Percentiles rank a stretch among this genome's conserved stretches.
Evolutionary conservation across 2,329 filamentous ascomycete species (phyloP).

Genomic region (Basipetospora sp.): DNA sequence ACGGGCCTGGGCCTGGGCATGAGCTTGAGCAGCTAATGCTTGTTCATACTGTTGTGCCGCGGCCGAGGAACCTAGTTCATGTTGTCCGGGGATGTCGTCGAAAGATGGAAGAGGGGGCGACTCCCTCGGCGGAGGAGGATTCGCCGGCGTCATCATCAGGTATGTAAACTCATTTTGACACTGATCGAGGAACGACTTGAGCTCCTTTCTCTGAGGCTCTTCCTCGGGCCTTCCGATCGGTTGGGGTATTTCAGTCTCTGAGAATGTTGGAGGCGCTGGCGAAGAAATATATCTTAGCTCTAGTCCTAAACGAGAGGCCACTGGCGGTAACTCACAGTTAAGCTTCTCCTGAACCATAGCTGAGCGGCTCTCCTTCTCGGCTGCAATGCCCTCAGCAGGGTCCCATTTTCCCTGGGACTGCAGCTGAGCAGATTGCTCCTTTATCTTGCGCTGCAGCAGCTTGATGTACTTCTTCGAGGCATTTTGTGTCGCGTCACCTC

Average conservation of each 20-base stretch:
- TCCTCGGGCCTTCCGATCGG: conserved; percentile 31
- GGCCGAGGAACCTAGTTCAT: conserved; percentile 31
- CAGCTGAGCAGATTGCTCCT: conserved; percentile 62
- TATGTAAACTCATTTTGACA: conserved; percentile 54
- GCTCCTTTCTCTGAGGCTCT: conserved; percentile 34
- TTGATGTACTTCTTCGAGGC: conserved; percentile 79
- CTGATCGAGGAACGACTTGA: conserved; percentile 48
- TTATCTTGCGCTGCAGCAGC: conserved; percentile 77
- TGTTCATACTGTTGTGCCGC: conserved; percentile 28
- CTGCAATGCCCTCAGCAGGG: conserved; percentile 25
- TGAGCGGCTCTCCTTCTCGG: conserved; percentile 34
- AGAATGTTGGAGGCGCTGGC: background rate
- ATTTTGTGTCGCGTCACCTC: conserved; percentile 76
- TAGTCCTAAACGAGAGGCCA: background rate
- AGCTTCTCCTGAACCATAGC: conserved; percentile 42
- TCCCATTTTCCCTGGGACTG: conserved; percentile 35
- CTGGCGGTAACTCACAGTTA: conserved; percentile 25
- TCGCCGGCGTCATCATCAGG: conserved; percentile 52
- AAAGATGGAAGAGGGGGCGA: conserved; percentile 43
- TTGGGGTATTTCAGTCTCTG: conserved; percentile 6
- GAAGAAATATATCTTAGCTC: background rate
- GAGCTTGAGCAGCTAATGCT: conserved; percentile 21
- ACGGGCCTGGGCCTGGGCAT: conserved; percentile 23
- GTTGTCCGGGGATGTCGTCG: conserved; percentile 40
- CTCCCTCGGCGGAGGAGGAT: conserved; percentile 50